These are phyloP conservation scores for Suillus spraguei DNA, from an alignment of 768 basidiomycete species.

Conservation along the genomic window DNA sequence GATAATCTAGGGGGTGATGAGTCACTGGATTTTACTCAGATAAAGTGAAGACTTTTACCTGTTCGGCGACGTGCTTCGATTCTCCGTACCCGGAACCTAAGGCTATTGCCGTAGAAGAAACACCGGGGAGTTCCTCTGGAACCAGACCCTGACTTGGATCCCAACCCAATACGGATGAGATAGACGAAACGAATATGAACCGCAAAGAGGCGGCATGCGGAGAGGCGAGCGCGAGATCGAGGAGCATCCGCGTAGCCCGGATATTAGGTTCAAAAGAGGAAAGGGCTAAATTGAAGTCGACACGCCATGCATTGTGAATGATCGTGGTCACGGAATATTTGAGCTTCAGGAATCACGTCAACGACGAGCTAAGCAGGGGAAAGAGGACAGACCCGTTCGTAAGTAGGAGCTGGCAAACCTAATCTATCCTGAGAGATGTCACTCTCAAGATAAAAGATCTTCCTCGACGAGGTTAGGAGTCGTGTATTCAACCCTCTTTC, in stretches of 20 bases:
- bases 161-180: conserved; percentile 15
- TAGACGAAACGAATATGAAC: conserved; percentile 23
- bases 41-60: conserved; percentile 22
- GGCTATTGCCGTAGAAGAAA: conserved; percentile 23
- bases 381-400: conserved; percentile 28
- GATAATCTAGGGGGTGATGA: conserved; percentile 20
- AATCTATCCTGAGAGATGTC: conserved; percentile 29
- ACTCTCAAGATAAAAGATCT: conserved; percentile 39
- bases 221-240: conserved; percentile 36
- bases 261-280: conserved; percentile 38
- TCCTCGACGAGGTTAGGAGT: conserved; percentile 27
- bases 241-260: conserved; percentile 29
- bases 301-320: conserved; percentile 39
- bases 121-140: conserved; percentile 36
- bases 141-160: conserved; percentile 28
- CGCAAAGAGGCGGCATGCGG: conserved; percentile 13
- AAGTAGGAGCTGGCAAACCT: conserved; percentile 27
- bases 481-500: conserved; percentile 33
- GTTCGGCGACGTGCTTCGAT: conserved; percentile 38
- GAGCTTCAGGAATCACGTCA: conserved; percentile 10
- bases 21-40: conserved; percentile 26
- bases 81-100: conserved; percentile 37
- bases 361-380: not conserved
- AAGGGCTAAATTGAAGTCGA: conserved; percentile 42
- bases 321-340: conserved; percentile 27